phyloP scores from a whole-genome alignment of 352 stramenopile species.

The Phytophthora pinifolia region DNA sequence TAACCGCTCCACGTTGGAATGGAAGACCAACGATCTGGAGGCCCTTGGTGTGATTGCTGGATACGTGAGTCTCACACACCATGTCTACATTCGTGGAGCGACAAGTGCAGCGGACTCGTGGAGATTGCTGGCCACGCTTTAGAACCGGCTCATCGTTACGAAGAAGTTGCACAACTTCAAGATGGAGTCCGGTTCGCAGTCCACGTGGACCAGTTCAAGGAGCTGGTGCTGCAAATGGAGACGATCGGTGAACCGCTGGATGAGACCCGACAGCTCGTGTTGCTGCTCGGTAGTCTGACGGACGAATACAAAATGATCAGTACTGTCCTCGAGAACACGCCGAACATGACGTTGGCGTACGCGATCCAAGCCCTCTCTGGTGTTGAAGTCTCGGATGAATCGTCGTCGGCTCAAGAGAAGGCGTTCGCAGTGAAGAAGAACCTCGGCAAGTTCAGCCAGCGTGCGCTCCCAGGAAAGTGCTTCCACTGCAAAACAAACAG shows the following conservation, averaged over 20 bases:
- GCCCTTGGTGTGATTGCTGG: conserved; percentile 16
- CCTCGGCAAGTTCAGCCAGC: no score
- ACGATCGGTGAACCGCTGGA: conserved; percentile 16
- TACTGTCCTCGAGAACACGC: conserved; percentile 7
- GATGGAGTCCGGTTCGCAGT: conserved; percentile 16
- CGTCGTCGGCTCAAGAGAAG: conserved; percentile 1
- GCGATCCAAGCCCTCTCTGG: conserved; percentile 2
- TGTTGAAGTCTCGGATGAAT: conserved; percentile 3
- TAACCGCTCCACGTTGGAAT: not conserved
- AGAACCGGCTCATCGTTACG: no score
- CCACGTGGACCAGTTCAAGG: conserved; percentile 6
- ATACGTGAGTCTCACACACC: no score
- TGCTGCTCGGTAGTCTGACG: conserved; percentile 25
- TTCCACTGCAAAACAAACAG: no score
- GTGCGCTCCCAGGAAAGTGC: no score
- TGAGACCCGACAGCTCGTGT: conserved; percentile 18
- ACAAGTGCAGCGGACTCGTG: no score
- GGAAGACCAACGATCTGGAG: conserved; percentile 15
- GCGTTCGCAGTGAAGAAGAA: not conserved
- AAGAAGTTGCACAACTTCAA: conserved; percentile 24
- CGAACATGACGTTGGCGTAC: conserved; percentile 2
- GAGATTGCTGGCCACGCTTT: no score
- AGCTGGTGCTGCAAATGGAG: not conserved
- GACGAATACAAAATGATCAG: conserved; percentile 14
- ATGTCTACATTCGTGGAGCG: not conserved